Conservation (phyloP, 352 stramenopile genomes). For the Halophytophthora polymorphica region DNA sequence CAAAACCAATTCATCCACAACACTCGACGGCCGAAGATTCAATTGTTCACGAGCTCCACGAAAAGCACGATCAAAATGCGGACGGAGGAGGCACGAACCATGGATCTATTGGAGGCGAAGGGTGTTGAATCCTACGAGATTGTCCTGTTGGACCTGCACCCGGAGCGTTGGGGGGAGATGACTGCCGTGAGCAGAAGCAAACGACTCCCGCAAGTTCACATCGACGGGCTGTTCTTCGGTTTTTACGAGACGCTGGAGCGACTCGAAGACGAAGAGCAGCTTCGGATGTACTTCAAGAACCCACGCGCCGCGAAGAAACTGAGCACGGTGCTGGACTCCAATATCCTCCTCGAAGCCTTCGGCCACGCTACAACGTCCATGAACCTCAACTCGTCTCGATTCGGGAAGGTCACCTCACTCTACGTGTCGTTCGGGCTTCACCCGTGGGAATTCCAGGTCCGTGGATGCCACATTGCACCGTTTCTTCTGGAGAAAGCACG, state of each 20-base stretch:
- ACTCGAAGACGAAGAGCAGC: constrained; percentile 75
- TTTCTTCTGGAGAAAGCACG: constrained; percentile 71
- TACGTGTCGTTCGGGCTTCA: constrained; percentile 43
- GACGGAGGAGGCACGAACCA: constrained; percentile 64
- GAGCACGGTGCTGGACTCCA: constrained; percentile 59
- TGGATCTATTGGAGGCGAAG: constrained; percentile 76
- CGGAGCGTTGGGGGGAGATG: constrained; percentile 70
- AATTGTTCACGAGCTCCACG: constrained; percentile 78
- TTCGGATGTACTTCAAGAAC: constrained; percentile 78
- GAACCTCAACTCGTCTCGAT: constrained; percentile 76
- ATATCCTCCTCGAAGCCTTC: constrained; percentile 78
- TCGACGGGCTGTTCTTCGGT: constrained; percentile 68
- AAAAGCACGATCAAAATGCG: constrained; percentile 84
- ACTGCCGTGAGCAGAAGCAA: constrained; percentile 62
- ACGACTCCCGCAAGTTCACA: constrained; percentile 67
- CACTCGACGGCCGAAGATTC: constrained; percentile 31
- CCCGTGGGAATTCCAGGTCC: constrained; percentile 51
- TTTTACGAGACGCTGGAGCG: constrained; percentile 80
- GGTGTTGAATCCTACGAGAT: constrained; percentile 62
- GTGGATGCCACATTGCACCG: constrained; percentile 47
- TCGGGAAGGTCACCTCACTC: constrained; percentile 62
- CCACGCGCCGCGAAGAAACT: constrained; percentile 56
- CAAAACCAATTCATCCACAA: background rate
- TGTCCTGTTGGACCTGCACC: constrained; percentile 63
- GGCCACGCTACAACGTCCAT: constrained; percentile 58